phyloP scores from a whole-genome alignment of 805 yeast genomes.

The Lipomyces yamanashiensis region DNA sequence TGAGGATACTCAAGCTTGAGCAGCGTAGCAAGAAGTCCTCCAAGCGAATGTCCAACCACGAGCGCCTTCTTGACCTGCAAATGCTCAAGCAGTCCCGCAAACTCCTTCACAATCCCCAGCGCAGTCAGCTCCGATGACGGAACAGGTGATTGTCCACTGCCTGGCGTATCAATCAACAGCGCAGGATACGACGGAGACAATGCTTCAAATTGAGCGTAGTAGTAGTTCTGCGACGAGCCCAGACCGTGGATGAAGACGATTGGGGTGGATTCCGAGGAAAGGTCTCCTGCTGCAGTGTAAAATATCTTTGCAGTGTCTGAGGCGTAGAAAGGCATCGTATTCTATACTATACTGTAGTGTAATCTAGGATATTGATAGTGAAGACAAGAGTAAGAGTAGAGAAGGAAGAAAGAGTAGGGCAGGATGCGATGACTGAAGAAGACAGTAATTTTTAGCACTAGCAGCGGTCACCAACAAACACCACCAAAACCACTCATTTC shows the following conservation, averaged over 20 bases:
- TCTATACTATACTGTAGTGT: no score
- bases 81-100: conserved; percentile 1
- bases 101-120: background rate
- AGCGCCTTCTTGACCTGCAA: conserved; percentile 2
- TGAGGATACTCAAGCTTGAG: background rate
- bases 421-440: no score
- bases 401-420: no score
- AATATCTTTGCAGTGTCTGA: background rate
- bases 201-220: conserved; percentile 15
- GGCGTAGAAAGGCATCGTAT: conserved; percentile 11
- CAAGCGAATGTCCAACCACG: conserved; percentile 20
- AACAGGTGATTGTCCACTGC: conserved; percentile 16
- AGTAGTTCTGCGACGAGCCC: conserved; percentile 21
- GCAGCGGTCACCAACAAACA: no score
- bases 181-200: conserved; percentile 1
- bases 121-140: conserved; percentile 4
- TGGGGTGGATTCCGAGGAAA: background rate
- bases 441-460: no score
- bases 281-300: conserved; percentile 14
- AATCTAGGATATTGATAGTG: no score
- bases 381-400: no score
- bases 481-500: no score
- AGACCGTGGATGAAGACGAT: conserved; percentile 15
- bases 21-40: conserved; percentile 12
- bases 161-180: conserved; percentile 15